A percentile compares a stretch with the other conserved stretches of the same genome.
These are phyloP conservation scores for Bryoglossum gracile DNA, from an alignment of 495 filamentous ascomycete species.

Conservation along the genomic window DNA sequence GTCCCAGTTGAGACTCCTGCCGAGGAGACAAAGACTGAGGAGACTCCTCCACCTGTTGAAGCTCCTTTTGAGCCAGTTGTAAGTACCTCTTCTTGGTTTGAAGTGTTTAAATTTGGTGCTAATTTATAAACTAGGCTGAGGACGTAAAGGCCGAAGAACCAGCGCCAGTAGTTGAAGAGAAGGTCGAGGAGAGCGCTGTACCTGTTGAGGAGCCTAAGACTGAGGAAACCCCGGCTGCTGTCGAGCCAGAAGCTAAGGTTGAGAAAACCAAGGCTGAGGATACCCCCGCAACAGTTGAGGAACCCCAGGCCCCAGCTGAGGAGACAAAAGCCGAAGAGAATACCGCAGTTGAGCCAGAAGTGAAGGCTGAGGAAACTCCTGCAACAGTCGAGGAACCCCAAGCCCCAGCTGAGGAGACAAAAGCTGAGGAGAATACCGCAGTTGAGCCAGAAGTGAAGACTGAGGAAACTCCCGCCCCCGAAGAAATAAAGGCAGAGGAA, in stretches of 20 bases:
- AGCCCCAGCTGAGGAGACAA: not conserved
- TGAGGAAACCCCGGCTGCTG: not conserved
- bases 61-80: not conserved
- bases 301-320: not conserved
- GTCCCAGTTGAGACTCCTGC: slow-evolving; percentile 1
- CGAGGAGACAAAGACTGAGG: not conserved
- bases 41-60: not conserved
- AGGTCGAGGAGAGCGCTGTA: not conserved
- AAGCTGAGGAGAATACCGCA: not conserved
- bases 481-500: not conserved
- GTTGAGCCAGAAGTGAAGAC: not conserved
- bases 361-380: not conserved
- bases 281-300: not conserved
- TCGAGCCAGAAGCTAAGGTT: not conserved
- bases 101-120: not conserved
- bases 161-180: not conserved
- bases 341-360: not conserved
- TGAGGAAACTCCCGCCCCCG: not conserved
- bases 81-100: not conserved
- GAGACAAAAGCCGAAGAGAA: not conserved
- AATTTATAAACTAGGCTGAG: not conserved
- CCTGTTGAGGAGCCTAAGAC: not conserved
- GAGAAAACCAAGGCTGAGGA: not conserved
- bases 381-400: not conserved
- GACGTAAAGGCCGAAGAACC: not conserved